These are phyloP conservation scores for Brassica carinata DNA, from an alignment of 345 rosid species.

Conservation along the genomic window DNA sequence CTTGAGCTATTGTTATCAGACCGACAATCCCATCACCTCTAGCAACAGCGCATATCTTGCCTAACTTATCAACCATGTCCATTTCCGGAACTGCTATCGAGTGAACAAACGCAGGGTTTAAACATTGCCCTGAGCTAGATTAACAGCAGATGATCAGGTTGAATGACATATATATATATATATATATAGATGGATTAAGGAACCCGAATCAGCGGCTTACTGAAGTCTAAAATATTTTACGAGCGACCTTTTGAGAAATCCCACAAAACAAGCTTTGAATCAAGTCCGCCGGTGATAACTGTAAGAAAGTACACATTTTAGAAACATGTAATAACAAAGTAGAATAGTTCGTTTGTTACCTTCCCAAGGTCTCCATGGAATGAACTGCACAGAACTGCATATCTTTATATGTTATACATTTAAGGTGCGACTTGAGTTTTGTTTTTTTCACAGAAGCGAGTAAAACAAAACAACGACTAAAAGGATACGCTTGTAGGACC, in stretches of 20 bases:
- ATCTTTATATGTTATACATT: conserved; percentile 51
- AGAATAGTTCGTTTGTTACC: conserved; percentile 43
- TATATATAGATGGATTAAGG: background rate
- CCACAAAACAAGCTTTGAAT: conserved; percentile 88
- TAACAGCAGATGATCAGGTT: background rate
- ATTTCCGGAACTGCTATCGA: conserved; percentile 74
- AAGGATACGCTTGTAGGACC: conserved; percentile 95
- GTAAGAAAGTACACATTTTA: conserved; percentile 24
- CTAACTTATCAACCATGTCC: conserved; percentile 71
- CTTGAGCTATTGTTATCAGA: conserved; percentile 51
- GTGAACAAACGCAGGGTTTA: conserved; percentile 93
- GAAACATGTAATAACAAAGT: background rate
- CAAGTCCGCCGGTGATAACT: conserved; percentile 91
- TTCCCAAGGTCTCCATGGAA: conserved; percentile 98
- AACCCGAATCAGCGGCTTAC: conserved; percentile 38
- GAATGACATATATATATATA: background rate
- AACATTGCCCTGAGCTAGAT: conserved; percentile 54
- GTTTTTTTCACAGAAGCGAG: background rate
- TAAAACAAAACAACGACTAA: conserved; percentile 1
- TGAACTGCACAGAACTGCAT: conserved; percentile 84
- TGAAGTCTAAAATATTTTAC: conserved; percentile 67
- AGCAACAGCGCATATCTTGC: conserved; percentile 69
- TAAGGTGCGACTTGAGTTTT: conserved; percentile 37
- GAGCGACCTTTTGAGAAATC: conserved; percentile 89
- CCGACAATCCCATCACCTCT: conserved; percentile 82